Evolutionary conservation across 164 flowering plant species (phyloP), one percentile per base, ranked within the genome.

Genomic region (Protea cynaroides): DNA sequence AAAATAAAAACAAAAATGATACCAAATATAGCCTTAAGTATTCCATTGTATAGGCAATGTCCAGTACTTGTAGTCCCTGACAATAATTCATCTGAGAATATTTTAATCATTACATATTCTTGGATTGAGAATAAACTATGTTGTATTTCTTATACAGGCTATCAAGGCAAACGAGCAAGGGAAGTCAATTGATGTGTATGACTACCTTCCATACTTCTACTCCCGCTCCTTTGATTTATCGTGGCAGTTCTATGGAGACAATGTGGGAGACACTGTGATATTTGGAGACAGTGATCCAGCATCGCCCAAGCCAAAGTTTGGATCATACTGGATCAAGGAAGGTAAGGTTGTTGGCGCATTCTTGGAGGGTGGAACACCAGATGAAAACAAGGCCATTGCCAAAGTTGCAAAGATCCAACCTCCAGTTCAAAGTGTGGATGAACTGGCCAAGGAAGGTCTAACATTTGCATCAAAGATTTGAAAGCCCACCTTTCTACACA

Each of bases 231-330:
- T 95, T 46, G 87, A 88, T 75, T 81, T 95, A 25, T 85, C 97
- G 11, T 95, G 99, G 99, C 97, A 92, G 66, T 95, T 95, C 79
- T 90, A 92, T 51, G 99, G 99, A 22, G 99, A 95, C 83, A 95
- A 92, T 66, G 97, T 88, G 9, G 97, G 97, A 14, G 98, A 88
- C 1, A 67, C 89, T 0, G 96, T 95, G 49, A 55, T 92, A 15
- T 95, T 90, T 66, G 99, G 99, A 1, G 90, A 92, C 78, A 80
- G 59, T 70, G 65, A 80, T 68, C 92, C 96, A n/a, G 37, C 78
- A 36, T 76, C 92, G 17, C 62, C 84, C 3, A 79, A 76, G 24
- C 80, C 82, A 65, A 91, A 95, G 78, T 95, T 95, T 51, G 99
- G 99, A 29, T 25, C 94, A 5, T 95, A 95, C 73, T 95, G 99